Evolutionary conservation across 306 rosid genomes (phyloP).

Genomic region (Clitoria ternatea): DNA sequence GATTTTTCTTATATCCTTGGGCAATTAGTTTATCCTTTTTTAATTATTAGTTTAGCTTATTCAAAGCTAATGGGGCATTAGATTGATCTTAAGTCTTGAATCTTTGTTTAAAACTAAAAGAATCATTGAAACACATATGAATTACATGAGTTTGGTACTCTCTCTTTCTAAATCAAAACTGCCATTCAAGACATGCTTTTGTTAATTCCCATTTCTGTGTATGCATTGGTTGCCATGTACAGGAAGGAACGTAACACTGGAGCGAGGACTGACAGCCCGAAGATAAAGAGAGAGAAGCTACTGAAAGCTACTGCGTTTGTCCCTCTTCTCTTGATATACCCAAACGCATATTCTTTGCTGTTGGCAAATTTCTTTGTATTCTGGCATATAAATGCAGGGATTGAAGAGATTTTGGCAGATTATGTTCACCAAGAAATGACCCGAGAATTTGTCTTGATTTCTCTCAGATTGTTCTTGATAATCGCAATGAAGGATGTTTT

Average conservation of each 20-base stretch:
- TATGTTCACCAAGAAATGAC: constrained; percentile 44
- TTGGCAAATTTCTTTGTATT: constrained; percentile 25
- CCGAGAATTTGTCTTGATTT: constrained; percentile 26
- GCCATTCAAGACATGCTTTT: not conserved
- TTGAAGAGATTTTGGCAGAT: constrained; percentile 36
- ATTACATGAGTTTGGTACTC: not conserved
- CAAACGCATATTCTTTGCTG: constrained; percentile 33
- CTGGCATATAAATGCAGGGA: constrained; percentile 35
- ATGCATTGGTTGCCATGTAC: constrained; percentile 2
- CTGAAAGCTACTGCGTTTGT: constrained; percentile 30
- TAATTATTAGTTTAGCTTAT: constrained; percentile 14
- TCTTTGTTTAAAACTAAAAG: not conserved
- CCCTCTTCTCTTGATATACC: constrained; percentile 29
- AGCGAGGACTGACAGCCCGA: constrained; percentile 17
- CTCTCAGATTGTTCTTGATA: constrained; percentile 34
- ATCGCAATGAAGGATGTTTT: constrained; percentile 37
- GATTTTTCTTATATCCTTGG: not conserved
- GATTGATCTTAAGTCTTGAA: constrained; percentile 6
- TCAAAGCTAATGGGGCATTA: not conserved
- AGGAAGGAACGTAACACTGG: constrained; percentile 32
- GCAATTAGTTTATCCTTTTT: not conserved
- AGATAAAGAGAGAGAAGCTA: constrained; percentile 36
- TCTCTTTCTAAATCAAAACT: not conserved
- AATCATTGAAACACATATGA: not conserved
- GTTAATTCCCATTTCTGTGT: constrained; percentile 7